Base-by-base conservation (phyloP, 2,329 filamentous ascomycete genomes). In the Cladosporium austrohemisphaericum region DNA sequence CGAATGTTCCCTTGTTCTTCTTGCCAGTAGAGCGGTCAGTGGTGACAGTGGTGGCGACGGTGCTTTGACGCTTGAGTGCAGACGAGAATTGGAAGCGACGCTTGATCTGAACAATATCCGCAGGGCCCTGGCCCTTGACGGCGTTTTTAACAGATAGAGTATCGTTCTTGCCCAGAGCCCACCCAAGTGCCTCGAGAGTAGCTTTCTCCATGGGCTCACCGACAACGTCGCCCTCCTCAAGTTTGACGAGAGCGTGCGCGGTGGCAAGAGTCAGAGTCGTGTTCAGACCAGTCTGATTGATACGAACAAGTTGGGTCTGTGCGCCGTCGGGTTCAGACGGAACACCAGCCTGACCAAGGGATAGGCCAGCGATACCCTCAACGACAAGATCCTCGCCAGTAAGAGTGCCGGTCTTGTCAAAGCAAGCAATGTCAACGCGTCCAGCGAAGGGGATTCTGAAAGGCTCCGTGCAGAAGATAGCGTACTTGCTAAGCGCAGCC, bases 191-290 rank as follows among this genome's bases (percentile, higher is more conserved):
- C 41, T 79, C 76, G 22, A 98, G 75, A 1, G 93, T 97, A 36
- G 93, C 93, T 71, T 97, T 97, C 66, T 98, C 93, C 93, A 98
- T 98, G 2, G 93, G 93, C 64, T 98, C 93, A 62, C 93, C 93
- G 36, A 98, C 93, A 59, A 97, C 86, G 10, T 98, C 93, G 16
- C 93, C 93, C 67, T 98, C 93, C 57, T 98, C 93, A 13, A 98
- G 79, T 66, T 92, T 96, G 41, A 98, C 94, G 22, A 98, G 76
- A 33, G 93, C 93, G 66, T 98, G 93, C 2, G 93, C 93, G 10
- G 91, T 95, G 33, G 93, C 92, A 47, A 98, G 81, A 46, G 97
- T 93, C 50, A 98, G 76, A 7, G 91, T 94, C 0, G 93, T 97
- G 59, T 95, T 84, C 36, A 91, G 76, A 29, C 81, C 82, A 56